Conservation (phyloP, 2,329 filamentous ascomycete species). For the Penicillium sp. region DNA sequence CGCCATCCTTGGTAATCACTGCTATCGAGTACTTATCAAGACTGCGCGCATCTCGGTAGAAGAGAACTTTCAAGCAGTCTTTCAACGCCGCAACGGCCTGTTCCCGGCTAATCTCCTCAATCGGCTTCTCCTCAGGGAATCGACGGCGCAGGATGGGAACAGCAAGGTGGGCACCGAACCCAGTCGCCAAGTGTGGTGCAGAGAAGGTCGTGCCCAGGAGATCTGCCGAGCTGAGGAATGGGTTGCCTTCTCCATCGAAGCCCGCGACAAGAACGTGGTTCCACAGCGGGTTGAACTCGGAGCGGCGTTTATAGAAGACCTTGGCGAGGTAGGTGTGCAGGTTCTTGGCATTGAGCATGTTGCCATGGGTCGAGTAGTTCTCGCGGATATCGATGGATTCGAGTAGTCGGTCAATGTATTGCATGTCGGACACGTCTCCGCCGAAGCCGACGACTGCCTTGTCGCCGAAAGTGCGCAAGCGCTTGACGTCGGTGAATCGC, state of each 20-base stretch:
- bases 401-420: conserved; percentile 89
- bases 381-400: conserved; percentile 80
- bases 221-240: conserved; percentile 88
- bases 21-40: conserved; percentile 88
- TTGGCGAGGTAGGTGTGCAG: conserved; percentile 95
- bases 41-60: conserved; percentile 92
- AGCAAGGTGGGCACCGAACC: conserved; percentile 87
- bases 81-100: conserved; percentile 73
- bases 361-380: conserved; percentile 61
- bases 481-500: conserved; percentile 94
- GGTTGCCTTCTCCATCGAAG: conserved; percentile 68
- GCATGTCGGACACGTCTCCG: conserved; percentile 98
- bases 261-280: conserved; percentile 90
- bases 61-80: conserved; percentile 97
- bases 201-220: conserved; percentile 88
- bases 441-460: conserved; percentile 85
- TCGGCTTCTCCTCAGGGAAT: conserved; percentile 76
- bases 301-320: conserved; percentile 90
- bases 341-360: conserved; percentile 76
- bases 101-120: conserved; percentile 66
- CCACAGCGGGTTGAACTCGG: conserved; percentile 95
- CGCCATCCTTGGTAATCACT: conserved; percentile 79
- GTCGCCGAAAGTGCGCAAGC: conserved; percentile 80
- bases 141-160: conserved; percentile 81
- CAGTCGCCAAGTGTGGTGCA: conserved; percentile 81